A percentile compares a stretch with the other conserved stretches of the same genome.
Evolutionary conservation across 1,284 basidiomycete species (phyloP).

Genomic region (Microbotryomycetes sp.): DNA sequence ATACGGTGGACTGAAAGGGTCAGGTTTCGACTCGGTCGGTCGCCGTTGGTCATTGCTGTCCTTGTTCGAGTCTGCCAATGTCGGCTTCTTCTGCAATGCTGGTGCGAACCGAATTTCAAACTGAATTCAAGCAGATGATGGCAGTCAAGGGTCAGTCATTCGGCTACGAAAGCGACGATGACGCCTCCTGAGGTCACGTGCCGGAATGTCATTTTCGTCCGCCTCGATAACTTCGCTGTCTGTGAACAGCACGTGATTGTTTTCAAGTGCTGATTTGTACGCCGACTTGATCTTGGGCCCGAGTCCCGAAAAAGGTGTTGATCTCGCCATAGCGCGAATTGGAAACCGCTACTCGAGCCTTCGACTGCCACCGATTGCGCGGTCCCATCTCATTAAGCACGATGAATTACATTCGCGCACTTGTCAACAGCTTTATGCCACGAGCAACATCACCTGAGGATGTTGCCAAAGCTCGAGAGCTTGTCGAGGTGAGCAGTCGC

Average conservation of each 20-base stretch:
- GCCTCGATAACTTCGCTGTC: conserved; percentile 24
- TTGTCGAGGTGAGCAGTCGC: conserved; percentile 17
- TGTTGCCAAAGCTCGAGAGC: conserved; percentile 15
- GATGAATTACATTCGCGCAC: conserved; percentile 9
- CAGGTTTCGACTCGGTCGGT: conserved; percentile 2
- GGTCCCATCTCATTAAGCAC: conserved; percentile 1
- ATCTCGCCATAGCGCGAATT: not conserved
- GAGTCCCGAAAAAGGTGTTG: not conserved
- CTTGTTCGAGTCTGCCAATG: not conserved
- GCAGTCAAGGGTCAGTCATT: not conserved
- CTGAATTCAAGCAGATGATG: not conserved
- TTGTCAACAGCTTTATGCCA: conserved; percentile 8
- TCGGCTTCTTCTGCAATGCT: conserved; percentile 29
- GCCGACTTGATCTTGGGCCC: conserved; percentile 21
- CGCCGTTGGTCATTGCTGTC: not conserved
- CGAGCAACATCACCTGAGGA: not conserved
- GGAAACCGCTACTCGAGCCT: not conserved
- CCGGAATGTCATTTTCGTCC: conserved; percentile 21
- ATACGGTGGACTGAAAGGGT: conserved; percentile 31
- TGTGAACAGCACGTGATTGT: conserved; percentile 10
- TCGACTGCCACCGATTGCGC: conserved; percentile 2
- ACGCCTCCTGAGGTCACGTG: not conserved
- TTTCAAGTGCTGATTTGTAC: conserved; percentile 13
- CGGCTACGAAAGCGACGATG: not conserved
- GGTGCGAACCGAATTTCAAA: conserved; percentile 32